phyloP scores from a whole-genome alignment of 1,139 yeast species.

The Lodderomyces theae region DNA sequence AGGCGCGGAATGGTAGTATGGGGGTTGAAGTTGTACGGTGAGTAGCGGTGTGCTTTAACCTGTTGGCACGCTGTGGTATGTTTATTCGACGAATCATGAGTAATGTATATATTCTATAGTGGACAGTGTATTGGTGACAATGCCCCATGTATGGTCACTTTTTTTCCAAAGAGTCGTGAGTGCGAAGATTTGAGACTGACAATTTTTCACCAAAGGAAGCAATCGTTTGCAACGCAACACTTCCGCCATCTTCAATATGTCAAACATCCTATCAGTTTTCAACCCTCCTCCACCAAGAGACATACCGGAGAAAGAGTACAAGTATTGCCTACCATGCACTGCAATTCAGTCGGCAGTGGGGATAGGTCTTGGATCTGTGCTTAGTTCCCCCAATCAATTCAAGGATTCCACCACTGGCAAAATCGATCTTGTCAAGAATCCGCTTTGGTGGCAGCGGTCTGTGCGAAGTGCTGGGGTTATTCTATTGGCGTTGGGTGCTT shows the following conservation, averaged over 20 bases:
- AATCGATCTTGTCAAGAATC: constrained; percentile 35
- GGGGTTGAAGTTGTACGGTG: neutral
- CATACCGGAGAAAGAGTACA: constrained; percentile 21
- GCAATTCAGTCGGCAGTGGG: constrained; percentile 36
- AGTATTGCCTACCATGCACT: constrained; percentile 40
- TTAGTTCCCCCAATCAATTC: constrained; percentile 31
- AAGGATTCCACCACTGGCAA: constrained; percentile 29
- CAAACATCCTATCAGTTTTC: constrained; percentile 38
- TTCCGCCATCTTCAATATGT: constrained; percentile 22
- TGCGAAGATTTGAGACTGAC: too few species aligned
- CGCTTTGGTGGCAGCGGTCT: constrained; percentile 42
- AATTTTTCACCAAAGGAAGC: too few species aligned
- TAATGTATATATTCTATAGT: too few species aligned
- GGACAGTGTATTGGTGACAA: too few species aligned
- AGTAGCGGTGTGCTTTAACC: neutral
- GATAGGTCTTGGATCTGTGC: constrained; percentile 35
- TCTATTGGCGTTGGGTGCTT: constrained; percentile 38
- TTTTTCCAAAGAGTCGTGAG: too few species aligned
- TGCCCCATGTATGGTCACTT: too few species aligned
- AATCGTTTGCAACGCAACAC: too few species aligned
- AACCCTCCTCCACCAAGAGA: constrained; percentile 36
- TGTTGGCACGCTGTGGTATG: neutral
- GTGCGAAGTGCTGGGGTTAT: constrained; percentile 34
- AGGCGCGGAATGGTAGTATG: neutral
- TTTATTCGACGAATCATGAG: too few species aligned